Evolutionary conservation across 2,329 filamentous ascomycete species (phyloP), one percentile per base, ranked within the genome.

Genomic region (Ophiostoma piceae): DNA sequence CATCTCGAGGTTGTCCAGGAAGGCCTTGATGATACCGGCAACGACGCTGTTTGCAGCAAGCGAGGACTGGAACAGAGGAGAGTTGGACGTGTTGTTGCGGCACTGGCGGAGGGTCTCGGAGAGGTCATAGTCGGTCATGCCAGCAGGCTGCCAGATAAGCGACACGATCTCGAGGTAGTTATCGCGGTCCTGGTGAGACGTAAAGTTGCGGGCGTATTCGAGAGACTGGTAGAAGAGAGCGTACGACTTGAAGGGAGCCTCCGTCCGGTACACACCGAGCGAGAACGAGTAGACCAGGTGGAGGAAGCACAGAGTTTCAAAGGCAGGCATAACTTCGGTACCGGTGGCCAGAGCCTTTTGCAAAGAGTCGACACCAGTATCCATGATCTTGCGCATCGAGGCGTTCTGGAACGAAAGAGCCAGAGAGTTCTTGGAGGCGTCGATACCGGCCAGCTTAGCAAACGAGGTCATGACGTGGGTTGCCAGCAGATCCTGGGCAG

Each of bases 1-100:
- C 43, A 78, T 79, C 74, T 87, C 84, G 39, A 86, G 76, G 68
- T 84, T 84, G 75, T 87, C 84, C 26, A 87, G 76, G 70, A 85
- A 86, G 69, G 82, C 79, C 67, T 80, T 79, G 9, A 81, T 81
- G 60, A 81, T 78, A 51, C 75, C 75, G 0, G 80, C 73, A 8
- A 86, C 74, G 12, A 78, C 76, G 71, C 85, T 83, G 11, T 68
- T 68, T 22, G 41, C 12, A 22, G 62, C 8, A 65, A 22, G 70
- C 19, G 37, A 66, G n/a, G 16, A 54, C 14, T 43, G 66, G 14
- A 74, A 74, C 19, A 75, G 73, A 7, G 74, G 74, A 14, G 73
- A 74, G 6, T 16, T 66, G 22, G 70, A 71, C 0, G 71, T 70
- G 19, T 66, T 69, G n/a, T 70, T 69, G 26, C 72, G 72, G 32